Evolutionary conservation across 1,139 yeast genomes (phyloP), one percentile per base, ranked within the genome.

Genomic region (Saccharomyces hybrid): DNA sequence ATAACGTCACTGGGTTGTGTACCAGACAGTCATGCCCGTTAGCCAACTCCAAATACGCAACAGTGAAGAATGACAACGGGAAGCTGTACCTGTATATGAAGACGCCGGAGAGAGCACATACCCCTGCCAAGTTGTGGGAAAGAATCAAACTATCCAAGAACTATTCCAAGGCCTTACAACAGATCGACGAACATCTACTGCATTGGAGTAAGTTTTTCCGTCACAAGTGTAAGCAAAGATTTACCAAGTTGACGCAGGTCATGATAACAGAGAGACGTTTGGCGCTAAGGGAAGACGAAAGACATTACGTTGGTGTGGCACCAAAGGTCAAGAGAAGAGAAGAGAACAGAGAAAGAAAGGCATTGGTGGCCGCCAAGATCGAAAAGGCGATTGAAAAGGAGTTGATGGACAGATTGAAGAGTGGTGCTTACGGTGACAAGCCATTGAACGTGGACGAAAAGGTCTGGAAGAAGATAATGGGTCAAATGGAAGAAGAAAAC

Each of bases 361-460:
- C 99, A 0, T 76, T 93, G 60, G 89, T 90, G 13, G 98, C 99
- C 23, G 99, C 99, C 34, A 88, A 88, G 76, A 88, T 93, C 64
- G 99, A 93, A 71, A 90, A 89, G 75, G 89, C 96, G 11, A 93
- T 93, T 63, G 99, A 93, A 72, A 89, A 89, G 74, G 99, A 93
- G 73, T 79, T 93, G 61, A 78, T 93, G 65, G 96, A 91, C 54
- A 83, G 99, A 73, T 81, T 93, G 65, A 93, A 93, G 82, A 84
- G 93, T 70, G 99, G 99, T 59, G 98, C 98, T 5, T 93, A 93
- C 67, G 99, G 99, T 59, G 98, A 93, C 67, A 88, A 91, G 71
- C 99, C 99, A 56, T 78, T 93, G 68, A 93, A 93, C 67, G 99
- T 93, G 48, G 98, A 93, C 65, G 97, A 91, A 67, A 85, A 84